Base-by-base conservation (phyloP, 1,139 yeast genomes). In the Pichia sp. region DNA sequence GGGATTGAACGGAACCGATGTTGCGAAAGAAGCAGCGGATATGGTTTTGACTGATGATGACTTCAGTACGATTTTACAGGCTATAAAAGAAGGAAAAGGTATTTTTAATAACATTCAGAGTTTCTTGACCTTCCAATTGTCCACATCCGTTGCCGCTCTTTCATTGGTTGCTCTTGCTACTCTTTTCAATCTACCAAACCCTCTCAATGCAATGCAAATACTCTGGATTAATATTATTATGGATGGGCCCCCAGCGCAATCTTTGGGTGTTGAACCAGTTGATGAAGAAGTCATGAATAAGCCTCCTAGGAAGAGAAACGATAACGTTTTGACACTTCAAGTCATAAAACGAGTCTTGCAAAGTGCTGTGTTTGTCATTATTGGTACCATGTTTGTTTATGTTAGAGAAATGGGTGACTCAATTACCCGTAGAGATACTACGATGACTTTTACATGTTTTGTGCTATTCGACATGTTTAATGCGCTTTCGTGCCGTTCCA, bases 211-310 rank as follows among this genome's bases (percentile, higher is more conserved):
- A 23, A 93, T 93, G 98, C 98, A 93, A 73, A 93, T 93, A 61
- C 74, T 93, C 62, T 93, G 98, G 97, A 93, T 93, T 66, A 91
- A 93, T 67, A 93, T 93, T 54, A 77, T 93, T 58, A 93, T 93
- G 99, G 99, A 93, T 71, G 99, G 99, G 0, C 99, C 99, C 8
- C 99, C 99, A 3, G 99, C 99, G 0, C 99, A 93, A 70, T 87
- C 96, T 0, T 75, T 93, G 48, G 98, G 99, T 51, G 98, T 93
- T 31, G 99, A 93, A 70, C 96, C 97, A 1, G 98, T 91, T 23
- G 98, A 91, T 66, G 89, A 87, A 57, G 95, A 85, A 66, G 96
- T 93, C 41, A 91, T 93, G 98, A 80, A 78, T 57, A 87, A 87
- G 65, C 98, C 98, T 16, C 98, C 99, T 51, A 82, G 99, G 69